phyloP scores from a whole-genome alignment of 2,329 filamentous ascomycete species.

The Aspergillus thermomutatus region DNA sequence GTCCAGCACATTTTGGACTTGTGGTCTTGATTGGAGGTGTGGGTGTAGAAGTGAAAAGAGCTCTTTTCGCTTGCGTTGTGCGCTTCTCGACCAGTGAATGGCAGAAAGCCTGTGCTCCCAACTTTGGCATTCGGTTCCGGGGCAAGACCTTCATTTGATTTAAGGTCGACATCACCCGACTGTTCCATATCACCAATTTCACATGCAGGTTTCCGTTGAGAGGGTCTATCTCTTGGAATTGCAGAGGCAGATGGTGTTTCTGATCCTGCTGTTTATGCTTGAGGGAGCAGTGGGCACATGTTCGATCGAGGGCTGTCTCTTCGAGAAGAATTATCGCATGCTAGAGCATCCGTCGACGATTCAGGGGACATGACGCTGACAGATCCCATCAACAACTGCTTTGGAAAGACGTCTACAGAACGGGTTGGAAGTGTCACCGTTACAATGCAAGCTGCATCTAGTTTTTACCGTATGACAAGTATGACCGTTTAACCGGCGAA shows the following conservation, averaged over 20 bases:
- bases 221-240: neutral
- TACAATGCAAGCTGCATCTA: neutral
- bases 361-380: neutral
- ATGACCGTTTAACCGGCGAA: neutral
- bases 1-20: constrained; percentile 16
- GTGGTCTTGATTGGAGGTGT: neutral
- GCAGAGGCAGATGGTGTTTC: neutral
- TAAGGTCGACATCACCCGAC: neutral
- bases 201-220: neutral
- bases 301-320: neutral
- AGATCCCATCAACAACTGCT: neutral
- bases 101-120: neutral
- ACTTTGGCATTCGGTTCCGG: neutral
- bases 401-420: neutral
- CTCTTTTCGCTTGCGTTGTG: neutral
- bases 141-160: neutral
- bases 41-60: neutral
- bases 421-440: neutral
- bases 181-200: neutral
- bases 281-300: neutral
- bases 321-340: neutral
- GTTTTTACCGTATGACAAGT: neutral
- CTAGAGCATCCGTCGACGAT: neutral
- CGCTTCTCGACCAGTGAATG: neutral
- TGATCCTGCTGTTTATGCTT: neutral